Conservation (phyloP, 1,284 basidiomycete species). For the Cutaneotrichosporon daszewskae region DNA sequence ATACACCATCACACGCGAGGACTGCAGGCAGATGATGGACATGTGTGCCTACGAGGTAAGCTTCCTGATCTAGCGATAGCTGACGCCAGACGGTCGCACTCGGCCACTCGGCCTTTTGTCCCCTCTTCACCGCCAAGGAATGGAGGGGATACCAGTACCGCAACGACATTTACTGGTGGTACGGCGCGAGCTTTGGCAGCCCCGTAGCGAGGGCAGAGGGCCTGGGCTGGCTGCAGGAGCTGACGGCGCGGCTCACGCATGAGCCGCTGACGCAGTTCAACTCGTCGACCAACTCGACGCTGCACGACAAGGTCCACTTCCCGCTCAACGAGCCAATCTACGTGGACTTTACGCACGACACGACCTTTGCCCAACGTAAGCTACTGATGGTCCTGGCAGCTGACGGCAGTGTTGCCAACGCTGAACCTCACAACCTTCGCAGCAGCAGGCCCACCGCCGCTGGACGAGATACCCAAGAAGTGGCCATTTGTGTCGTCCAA, state of each 20-base stretch:
- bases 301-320: conserved; percentile 57
- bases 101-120: conserved; percentile 52
- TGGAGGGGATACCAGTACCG: conserved; percentile 61
- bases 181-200: conserved; percentile 43
- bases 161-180: conserved; percentile 49
- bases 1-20: conserved; percentile 62
- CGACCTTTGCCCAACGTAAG: conserved; percentile 42
- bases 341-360: conserved; percentile 46
- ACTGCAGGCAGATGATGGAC: conserved; percentile 52
- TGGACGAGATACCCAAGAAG: conserved; percentile 61
- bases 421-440: conserved; percentile 66
- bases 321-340: conserved; percentile 57
- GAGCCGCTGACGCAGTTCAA: conserved; percentile 54
- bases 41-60: conserved; percentile 58
- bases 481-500: conserved; percentile 47
- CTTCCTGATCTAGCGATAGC: background rate
- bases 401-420: conserved; percentile 53
- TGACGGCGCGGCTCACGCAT: conserved; percentile 44
- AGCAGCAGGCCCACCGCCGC: conserved; percentile 61
- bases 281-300: conserved; percentile 56
- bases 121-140: conserved; percentile 60
- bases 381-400: background rate
- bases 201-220: conserved; percentile 46
- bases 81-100: conserved; percentile 41
- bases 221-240: conserved; percentile 49